phyloP scores from a whole-genome alignment of 352 stramenopile genomes.

The Globisporangium abappressorium region DNA sequence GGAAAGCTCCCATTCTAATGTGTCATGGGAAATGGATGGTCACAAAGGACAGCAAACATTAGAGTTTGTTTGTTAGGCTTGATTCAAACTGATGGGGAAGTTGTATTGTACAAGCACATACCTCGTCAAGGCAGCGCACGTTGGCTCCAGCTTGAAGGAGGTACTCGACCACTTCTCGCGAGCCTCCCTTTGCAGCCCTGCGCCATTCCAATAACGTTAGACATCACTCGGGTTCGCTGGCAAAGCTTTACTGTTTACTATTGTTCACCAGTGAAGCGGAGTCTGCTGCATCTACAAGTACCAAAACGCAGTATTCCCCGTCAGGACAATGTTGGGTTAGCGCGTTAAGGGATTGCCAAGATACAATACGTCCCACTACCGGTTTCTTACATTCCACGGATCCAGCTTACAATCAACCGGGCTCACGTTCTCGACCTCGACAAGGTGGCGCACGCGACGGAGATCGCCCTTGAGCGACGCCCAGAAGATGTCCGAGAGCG shows the following conservation, averaged over 20 bases:
- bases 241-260: not conserved
- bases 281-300: conserved; percentile 55
- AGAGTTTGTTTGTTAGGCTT: no score
- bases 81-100: not conserved
- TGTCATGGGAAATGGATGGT: not conserved
- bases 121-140: conserved; percentile 50
- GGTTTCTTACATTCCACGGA: conserved; percentile 55
- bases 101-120: conserved; percentile 6
- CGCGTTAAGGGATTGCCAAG: not conserved
- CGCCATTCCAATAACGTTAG: conserved; percentile 10
- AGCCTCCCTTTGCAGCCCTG: conserved; percentile 71
- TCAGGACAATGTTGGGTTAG: not conserved
- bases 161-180: conserved; percentile 45
- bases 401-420: conserved; percentile 45
- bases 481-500: conserved; percentile 72
- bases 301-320: no score
- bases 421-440: conserved; percentile 53
- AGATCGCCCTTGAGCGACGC: conserved; percentile 61
- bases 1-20: conserved; percentile 61
- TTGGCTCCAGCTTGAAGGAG: conserved; percentile 48
- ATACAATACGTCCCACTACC: not conserved
- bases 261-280: conserved; percentile 57
- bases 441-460: conserved; percentile 47
- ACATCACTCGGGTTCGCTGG: no score
- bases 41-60: not conserved